Base-by-base conservation (phyloP, 805 yeast species). In the Citeromyces matritensis region DNA sequence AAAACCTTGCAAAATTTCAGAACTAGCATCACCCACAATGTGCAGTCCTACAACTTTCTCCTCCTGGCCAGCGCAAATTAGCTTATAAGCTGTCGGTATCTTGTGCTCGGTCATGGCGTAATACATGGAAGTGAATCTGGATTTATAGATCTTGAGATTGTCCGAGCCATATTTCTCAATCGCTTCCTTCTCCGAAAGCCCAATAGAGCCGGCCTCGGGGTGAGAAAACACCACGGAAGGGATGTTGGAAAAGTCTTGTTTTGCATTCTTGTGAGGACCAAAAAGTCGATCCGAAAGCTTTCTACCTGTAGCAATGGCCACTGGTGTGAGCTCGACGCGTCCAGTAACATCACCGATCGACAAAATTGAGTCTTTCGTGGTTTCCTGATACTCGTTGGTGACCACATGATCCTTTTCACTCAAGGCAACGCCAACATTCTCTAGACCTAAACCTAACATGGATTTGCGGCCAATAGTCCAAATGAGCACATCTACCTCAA, bases 191-290 rank as follows among this genome's bases (percentile, higher is more conserved):
- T 85, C 94, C 34, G 82, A 63, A 34, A 91, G 57, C 32, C 99
- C 99, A 53, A 88, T 75, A 5, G 94, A 67, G 32, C 96, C 98
- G 5, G 93, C 93, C 58, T 88, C 97, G 23, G 99, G 99, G 55
- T 91, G 99, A 3, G 95, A 75, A 55, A 91, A 91, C n/a, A 91
- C 69, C n/a, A 76, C 99, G 28, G 95, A 79, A 27, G 99, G 98
- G 31, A 91, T 73, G 49, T 86, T 81, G 19, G 52, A 57, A 55
- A 77, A 91, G 51, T 85, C 95, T 53, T 82, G 83, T 50, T 86
- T 84, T 52, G 77, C 81, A 30, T 71, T 53, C 39, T 69, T 70
- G 60, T 66, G 83, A 35, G 57, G 51, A 14, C 95, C 95, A 51
- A 88, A 91, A 37, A 91, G 59, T 52, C 99, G 72, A 61, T 88